phyloP scores from a whole-genome alignment of 306 rosid genomes.

The Prosopis cineraria region DNA sequence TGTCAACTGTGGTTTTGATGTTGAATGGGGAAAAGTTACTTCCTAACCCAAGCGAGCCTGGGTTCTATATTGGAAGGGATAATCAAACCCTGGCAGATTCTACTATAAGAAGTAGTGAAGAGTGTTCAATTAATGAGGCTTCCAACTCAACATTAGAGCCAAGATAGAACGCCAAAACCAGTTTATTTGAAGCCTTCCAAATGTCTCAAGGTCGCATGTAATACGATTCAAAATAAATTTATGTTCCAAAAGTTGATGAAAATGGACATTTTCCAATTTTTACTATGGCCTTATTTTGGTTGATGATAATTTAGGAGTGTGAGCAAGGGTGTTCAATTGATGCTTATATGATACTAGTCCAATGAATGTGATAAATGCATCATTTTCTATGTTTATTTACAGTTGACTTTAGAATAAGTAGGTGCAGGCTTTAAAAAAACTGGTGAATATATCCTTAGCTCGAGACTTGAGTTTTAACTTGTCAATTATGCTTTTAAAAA shows the following conservation, averaged over 20 bases:
- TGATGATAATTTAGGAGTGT: not conserved
- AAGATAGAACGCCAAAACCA: not conserved
- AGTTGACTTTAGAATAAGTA: not conserved
- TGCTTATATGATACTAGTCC: not conserved
- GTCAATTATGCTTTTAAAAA: no score
- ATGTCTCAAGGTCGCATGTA: not conserved
- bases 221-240: not conserved
- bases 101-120: not conserved
- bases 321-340: not conserved
- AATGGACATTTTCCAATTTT: no score
- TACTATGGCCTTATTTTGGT: not conserved
- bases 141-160: not conserved
- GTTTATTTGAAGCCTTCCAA: not conserved
- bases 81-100: not conserved
- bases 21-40: conserved; percentile 32
- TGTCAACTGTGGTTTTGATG: conserved; percentile 37
- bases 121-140: not conserved
- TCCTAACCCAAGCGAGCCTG: conserved; percentile 25
- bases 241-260: not conserved
- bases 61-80: conserved; percentile 9
- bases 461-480: no score
- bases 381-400: not conserved
- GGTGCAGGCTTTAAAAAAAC: no score
- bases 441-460: no score
- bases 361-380: not conserved